A percentile compares a stretch with the other conserved stretches of the same genome.
Evolutionary conservation across 345 rosid species (phyloP).

Genomic region (Pelargonium nanum): DNA sequence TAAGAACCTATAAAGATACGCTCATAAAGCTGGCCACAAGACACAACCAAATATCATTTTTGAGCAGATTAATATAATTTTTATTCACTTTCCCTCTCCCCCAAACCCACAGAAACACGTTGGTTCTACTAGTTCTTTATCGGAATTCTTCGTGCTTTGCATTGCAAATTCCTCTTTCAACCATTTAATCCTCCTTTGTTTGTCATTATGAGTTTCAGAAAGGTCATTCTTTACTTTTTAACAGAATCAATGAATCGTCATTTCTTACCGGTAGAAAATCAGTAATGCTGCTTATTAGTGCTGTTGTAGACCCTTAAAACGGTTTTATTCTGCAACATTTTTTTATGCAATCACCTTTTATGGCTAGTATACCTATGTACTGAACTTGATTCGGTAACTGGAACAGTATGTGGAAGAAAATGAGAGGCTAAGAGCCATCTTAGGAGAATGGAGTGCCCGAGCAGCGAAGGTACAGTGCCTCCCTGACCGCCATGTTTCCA

Average conservation of each 20-base stretch:
- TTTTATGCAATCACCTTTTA: not conserved
- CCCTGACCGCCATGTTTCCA: not conserved
- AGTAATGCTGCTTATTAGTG: not conserved
- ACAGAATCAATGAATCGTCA: not conserved
- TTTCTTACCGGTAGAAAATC: not conserved
- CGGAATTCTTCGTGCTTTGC: not conserved
- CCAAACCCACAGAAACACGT: not conserved
- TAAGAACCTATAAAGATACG: not conserved
- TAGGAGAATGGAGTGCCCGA: constrained; percentile 84
- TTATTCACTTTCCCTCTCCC: too few relatives aligned
- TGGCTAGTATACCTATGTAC: not conserved
- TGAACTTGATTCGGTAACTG: constrained; percentile 1
- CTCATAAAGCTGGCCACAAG: not conserved
- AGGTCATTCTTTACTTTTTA: too few relatives aligned
- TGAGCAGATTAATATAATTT: not conserved
- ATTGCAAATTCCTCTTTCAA: not conserved
- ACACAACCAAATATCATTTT: not conserved
- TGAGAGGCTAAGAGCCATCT: constrained; percentile 80
- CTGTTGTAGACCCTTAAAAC: not conserved
- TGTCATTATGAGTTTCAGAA: not conserved
- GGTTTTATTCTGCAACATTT: not conserved
- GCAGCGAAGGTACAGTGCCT: constrained; percentile 66
- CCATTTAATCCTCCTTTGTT: not conserved
- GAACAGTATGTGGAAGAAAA: constrained; percentile 82
- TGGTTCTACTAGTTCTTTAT: not conserved